Percentiles rank a stretch among this genome's conserved stretches.
Conservation (phyloP, 192 early-diverging fungal species). For the Jimgerdemannia lactiflua region DNA sequence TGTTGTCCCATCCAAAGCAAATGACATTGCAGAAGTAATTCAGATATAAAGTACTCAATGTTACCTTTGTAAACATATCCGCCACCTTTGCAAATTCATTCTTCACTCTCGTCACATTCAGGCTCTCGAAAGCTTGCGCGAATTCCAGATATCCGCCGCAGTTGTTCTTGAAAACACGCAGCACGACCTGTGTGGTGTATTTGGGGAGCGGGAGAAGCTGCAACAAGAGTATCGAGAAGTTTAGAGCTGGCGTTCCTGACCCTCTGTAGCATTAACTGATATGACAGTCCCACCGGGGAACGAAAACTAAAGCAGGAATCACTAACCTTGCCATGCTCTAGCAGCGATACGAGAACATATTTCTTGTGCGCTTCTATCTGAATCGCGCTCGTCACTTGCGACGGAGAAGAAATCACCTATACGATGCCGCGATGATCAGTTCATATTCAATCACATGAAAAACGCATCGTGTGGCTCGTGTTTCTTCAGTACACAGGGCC, state of each 20-base stretch:
- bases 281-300: background rate
- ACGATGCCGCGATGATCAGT: background rate
- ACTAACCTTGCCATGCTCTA: constrained; percentile 50
- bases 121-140: constrained; percentile 53
- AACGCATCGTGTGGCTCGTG: no score
- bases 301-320: background rate
- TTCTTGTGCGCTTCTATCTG: constrained; percentile 78
- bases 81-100: constrained; percentile 37
- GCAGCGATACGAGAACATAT: constrained; percentile 59
- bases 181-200: constrained; percentile 45
- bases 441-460: background rate
- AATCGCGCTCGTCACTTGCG: constrained; percentile 58
- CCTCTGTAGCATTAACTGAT: no score
- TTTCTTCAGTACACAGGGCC: no score
- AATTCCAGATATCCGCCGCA: constrained; percentile 55
- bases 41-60: no score
- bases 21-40: no score
- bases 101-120: constrained; percentile 35
- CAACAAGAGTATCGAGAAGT: background rate
- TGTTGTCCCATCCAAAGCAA: no score
- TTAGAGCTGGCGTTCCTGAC: no score
- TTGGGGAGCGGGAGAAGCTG: constrained; percentile 45
- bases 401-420: constrained; percentile 64
- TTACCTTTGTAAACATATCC: constrained; percentile 31
- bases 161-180: constrained; percentile 36